These are phyloP conservation scores for Schizochytrium sp. DNA, from an alignment of 108 stramenopile species.

Conservation along the genomic window DNA sequence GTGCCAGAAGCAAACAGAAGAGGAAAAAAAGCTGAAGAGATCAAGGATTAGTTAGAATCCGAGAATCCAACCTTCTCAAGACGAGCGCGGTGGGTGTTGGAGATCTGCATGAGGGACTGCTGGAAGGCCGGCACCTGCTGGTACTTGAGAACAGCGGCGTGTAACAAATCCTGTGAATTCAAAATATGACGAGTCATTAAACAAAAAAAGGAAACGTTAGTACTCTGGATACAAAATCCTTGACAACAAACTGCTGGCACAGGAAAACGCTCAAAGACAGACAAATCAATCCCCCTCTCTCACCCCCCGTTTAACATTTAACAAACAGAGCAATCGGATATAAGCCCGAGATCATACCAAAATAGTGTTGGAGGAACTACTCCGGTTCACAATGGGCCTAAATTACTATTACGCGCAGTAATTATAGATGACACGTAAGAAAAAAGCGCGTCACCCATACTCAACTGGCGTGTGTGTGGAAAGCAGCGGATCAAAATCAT, in stretches of 20 bases:
- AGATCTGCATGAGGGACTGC: slow-evolving; percentile 39
- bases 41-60: background rate
- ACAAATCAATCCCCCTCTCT: no score
- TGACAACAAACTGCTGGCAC: no score
- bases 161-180: slow-evolving; percentile 7
- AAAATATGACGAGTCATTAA: background rate
- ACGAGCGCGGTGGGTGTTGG: slow-evolving; percentile 59
- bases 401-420: slow-evolving; percentile 4
- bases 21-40: no score
- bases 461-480: slow-evolving; percentile 1
- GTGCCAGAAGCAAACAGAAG: no score
- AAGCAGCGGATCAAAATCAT: background rate
- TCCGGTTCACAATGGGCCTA: background rate
- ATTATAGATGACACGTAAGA: slow-evolving; percentile 30
- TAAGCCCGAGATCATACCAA: slow-evolving; percentile 37
- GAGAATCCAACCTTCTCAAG: slow-evolving; percentile 41
- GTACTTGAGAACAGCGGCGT: slow-evolving; percentile 59
- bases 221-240: no score
- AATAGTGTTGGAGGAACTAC: background rate
- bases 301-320: background rate
- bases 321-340: background rate
- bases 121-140: slow-evolving; percentile 45
- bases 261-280: no score
- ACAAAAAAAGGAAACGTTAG: no score
- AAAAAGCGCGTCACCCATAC: slow-evolving; percentile 29